These are phyloP conservation scores for Euclidium syriacum DNA, from an alignment of 345 rosid species.

Conservation along the genomic window DNA sequence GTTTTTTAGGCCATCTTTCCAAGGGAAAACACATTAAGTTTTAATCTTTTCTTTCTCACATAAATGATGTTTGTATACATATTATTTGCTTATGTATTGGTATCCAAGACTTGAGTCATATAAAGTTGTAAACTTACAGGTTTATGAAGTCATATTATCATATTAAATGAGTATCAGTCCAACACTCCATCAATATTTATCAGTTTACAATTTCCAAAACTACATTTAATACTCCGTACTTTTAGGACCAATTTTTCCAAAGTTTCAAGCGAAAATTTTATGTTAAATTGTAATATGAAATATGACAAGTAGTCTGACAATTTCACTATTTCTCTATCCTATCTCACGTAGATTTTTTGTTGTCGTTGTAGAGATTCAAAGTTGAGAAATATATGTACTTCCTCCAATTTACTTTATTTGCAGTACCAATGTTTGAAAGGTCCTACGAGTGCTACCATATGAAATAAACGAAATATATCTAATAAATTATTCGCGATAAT, in stretches of 20 bases:
- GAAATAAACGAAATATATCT: too few relatives aligned
- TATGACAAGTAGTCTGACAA: constrained; percentile 18
- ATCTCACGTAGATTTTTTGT: constrained; percentile 8
- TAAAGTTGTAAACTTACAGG: constrained; percentile 1
- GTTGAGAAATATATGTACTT: too few relatives aligned
- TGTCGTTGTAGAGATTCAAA: too few relatives aligned
- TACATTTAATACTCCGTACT: constrained; percentile 20
- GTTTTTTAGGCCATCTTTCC: too few relatives aligned
- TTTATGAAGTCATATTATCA: constrained; percentile 1
- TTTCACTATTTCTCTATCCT: neutral
- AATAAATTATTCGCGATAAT: too few relatives aligned
- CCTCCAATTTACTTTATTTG: too few relatives aligned
- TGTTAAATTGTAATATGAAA: neutral
- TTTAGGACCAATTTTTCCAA: constrained; percentile 4
- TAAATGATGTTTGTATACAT: too few relatives aligned
- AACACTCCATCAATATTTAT: constrained; percentile 4
- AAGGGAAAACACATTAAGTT: too few relatives aligned
- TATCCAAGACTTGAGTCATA: constrained; percentile 3
- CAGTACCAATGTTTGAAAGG: too few relatives aligned
- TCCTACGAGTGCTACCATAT: too few relatives aligned
- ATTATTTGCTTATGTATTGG: neutral
- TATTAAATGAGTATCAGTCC: constrained; percentile 7
- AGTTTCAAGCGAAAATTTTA: neutral
- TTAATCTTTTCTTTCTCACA: too few relatives aligned
- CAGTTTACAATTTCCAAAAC: constrained; percentile 26